Base-by-base conservation (phyloP, 192 early-diverging fungal genomes). In the Cladochytrium replicatum region DNA sequence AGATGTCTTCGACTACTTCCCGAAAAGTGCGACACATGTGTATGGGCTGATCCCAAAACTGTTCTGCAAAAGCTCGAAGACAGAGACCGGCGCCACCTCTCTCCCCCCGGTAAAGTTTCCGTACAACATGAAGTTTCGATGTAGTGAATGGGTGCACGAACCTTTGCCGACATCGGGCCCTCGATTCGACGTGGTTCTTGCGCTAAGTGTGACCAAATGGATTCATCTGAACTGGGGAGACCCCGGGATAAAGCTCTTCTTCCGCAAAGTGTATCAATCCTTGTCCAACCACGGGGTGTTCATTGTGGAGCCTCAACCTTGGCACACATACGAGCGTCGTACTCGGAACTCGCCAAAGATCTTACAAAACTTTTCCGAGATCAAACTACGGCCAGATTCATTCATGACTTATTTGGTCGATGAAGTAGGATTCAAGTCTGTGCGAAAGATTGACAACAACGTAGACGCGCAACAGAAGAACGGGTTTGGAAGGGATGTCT, bases 161-260 rank as follows among this genome's bases (percentile, higher is more conserved):
- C 55, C 55, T 4, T 34, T 59, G 13, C 55, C 68, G 1, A 29
- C 48, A 9, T 3, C 29, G 3, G n/a, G 13, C n/a, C 28, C 11
- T 41, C 50, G 6, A 29, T 84, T 68, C 57, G 80, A 89, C 58
- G 70, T 71, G 11, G 69, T 89, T 25, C 50, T 87, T 6, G 81
- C 75, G 0, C 65, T 89, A 8, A 77, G 72, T 27, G 58, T 91
- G 19, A 80, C 80, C 5, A 91, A 91, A 54, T 88, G 86, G 86
- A 84, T 91, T 38, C 88, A 91, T 44, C 59, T 91, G 13, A 71
- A 82, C 51, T 48, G 71, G 17, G 86, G 84, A 0, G 88, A 91
- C 50, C 52, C 58, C 5, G 86, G 84, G 1, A 30, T 91, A 7
- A 58, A 73, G 29, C 32, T 42, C 22, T 86, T 88, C 41, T 87